Base-by-base conservation (phyloP, 495 filamentous ascomycete species). In the Halenospora varia region DNA sequence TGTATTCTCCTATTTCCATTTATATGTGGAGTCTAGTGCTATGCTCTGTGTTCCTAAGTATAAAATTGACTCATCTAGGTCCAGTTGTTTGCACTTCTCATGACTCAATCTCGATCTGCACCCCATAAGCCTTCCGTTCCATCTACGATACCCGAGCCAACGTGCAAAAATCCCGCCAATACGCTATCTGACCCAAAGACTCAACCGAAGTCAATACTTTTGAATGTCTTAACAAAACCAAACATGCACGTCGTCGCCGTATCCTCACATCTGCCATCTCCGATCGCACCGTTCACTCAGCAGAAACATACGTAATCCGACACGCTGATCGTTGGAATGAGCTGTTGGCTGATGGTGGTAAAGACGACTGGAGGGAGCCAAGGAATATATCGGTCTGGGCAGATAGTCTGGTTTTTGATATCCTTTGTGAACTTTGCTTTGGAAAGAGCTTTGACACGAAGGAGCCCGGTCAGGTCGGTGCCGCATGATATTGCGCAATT, bases 391-490 rank as follows among this genome's bases (percentile, higher is more conserved):
- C 82, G 0, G 73, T 82, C 57, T 88, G 83, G 79, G 77, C 76
- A 53, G 86, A 82, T 65, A 88, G 81, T 70, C 74, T 87, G 9
- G 79, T 81, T 47, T 89, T 88, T 73, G 88, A 92, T 61, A 82
- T 89, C 19, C 82, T 91, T 68, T 87, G 86, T 2, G 82, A 88
- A 35, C 62, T 91, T 9, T 78, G 77, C 55, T 90, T 89, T 62
- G 85, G 83, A 15, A 88, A 88, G 66, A 76, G 83, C 18, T 89
- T 88, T 69, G 76, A 82, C 42, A 88, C 88, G 86, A 72, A 93
- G 47, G 77, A 83, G 48, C 70, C 68, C n/a, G 76, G 71, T 6
- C 75, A 81, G 82, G 17, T 77, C 84, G 29, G 75, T 79, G 40
- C 64, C 85, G 6, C 75, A 86, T 17, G 77, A 75, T 23, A 73